Percentiles rank a stretch among this genome's conserved stretches.
Conservation (phyloP, 345 rosid genomes). For the Murraya paniculata region DNA sequence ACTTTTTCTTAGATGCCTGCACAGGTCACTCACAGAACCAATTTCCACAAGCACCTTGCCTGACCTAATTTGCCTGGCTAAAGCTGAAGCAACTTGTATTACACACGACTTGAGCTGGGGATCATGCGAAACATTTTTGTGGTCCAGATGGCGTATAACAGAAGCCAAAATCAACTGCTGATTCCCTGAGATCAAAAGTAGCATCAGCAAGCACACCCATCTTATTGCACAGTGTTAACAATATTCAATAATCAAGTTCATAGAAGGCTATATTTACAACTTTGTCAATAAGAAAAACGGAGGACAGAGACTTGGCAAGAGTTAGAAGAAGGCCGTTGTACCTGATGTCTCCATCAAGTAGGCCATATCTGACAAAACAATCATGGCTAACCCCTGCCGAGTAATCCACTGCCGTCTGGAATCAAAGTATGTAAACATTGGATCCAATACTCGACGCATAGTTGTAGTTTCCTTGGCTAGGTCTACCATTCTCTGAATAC, state of each 20-base stretch:
- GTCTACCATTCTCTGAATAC: conserved; percentile 90
- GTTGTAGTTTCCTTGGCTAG: conserved; percentile 86
- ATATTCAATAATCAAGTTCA: neutral
- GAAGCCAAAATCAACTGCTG: conserved; percentile 72
- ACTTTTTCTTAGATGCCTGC: conserved; percentile 93
- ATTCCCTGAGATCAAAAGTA: conserved; percentile 49
- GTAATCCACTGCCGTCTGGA: conserved; percentile 74
- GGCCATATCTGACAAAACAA: conserved; percentile 71
- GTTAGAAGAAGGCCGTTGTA: conserved; percentile 18
- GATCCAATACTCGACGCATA: conserved; percentile 76
- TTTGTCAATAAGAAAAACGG: neutral
- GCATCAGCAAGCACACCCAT: conserved; percentile 13
- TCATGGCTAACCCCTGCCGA: conserved; percentile 65
- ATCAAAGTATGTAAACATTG: conserved; percentile 75
- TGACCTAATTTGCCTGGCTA: conserved; percentile 77
- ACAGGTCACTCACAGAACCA: conserved; percentile 80
- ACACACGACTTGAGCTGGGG: conserved; percentile 67
- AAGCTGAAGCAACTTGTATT: conserved; percentile 69
- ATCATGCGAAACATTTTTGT: conserved; percentile 78
- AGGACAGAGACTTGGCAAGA: neutral
- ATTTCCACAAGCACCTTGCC: conserved; percentile 59
- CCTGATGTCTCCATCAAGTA: conserved; percentile 72
- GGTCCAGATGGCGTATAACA: conserved; percentile 85
- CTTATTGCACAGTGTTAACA: neutral
- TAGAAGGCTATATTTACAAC: neutral